phyloP scores from a whole-genome alignment of 805 yeast genomes.

The Candida fluviatilis region DNA sequence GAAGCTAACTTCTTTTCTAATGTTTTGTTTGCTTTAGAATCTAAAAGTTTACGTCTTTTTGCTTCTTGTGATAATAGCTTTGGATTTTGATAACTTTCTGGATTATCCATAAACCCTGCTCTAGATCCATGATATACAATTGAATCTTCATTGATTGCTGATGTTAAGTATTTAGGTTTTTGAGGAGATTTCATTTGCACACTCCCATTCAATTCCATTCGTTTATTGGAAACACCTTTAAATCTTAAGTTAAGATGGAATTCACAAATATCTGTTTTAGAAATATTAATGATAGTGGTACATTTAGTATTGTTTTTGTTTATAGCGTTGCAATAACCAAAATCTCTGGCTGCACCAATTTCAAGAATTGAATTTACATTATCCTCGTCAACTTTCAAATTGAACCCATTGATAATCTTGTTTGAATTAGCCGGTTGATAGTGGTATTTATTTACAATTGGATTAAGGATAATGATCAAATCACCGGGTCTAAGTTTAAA shows the following conservation, averaged over 20 bases:
- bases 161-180: constrained; percentile 20
- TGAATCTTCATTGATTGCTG: constrained; percentile 18
- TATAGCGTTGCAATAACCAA: constrained; percentile 60
- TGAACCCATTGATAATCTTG: constrained; percentile 34
- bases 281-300: constrained; percentile 53
- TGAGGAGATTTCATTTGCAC: constrained; percentile 53
- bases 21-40: constrained; percentile 25
- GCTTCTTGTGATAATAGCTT: constrained; percentile 38
- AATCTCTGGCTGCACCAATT: constrained; percentile 65
- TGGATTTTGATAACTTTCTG: constrained; percentile 45
- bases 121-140: constrained; percentile 13
- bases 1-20: constrained; percentile 33
- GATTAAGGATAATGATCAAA: constrained; percentile 70
- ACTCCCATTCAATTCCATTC: constrained; percentile 74
- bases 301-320: constrained; percentile 52
- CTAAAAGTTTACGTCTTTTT: constrained; percentile 27
- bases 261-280: constrained; percentile 56
- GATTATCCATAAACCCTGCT: constrained; percentile 9
- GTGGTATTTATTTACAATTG: constrained; percentile 43
- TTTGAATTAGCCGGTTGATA: constrained; percentile 5
- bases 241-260: constrained; percentile 63
- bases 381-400: constrained; percentile 47
- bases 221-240: constrained; percentile 47
- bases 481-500: constrained; percentile 77
- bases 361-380: constrained; percentile 52